phyloP scores from a whole-genome alignment of 176 grass and related monocot species.

The Olyra latifolia region DNA sequence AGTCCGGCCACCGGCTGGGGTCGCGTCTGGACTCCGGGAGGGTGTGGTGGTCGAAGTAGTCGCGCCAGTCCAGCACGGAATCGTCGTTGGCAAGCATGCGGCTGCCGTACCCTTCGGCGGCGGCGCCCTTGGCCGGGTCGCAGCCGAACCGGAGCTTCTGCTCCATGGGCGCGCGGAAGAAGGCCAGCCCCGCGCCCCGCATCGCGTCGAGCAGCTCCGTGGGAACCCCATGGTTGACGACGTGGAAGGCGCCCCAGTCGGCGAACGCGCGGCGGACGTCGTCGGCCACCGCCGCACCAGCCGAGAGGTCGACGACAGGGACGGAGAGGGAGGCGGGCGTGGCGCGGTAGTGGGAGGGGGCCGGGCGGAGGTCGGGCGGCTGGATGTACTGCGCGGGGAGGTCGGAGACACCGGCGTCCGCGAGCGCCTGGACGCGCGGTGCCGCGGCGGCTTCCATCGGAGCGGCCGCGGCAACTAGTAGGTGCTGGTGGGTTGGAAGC shows the following conservation, averaged over 20 bases:
- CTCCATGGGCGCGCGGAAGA: conserved; percentile 66
- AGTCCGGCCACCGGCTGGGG: conserved; percentile 74
- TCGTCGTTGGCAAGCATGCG: conserved; percentile 89
- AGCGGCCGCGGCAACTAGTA: no score
- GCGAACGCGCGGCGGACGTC: conserved; percentile 48
- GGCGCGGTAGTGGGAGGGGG: neutral
- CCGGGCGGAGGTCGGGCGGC: conserved; percentile 45
- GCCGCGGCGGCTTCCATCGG: conserved; percentile 53
- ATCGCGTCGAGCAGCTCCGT: conserved; percentile 55
- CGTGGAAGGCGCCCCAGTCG: conserved; percentile 82
- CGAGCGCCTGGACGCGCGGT: conserved; percentile 65
- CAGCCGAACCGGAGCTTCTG: conserved; percentile 73
- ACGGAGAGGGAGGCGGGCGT: conserved; percentile 1
- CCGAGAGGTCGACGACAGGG: conserved; percentile 61
- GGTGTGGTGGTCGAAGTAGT: conserved; percentile 95
- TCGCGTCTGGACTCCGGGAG: conserved; percentile 75
- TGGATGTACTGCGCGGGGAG: conserved; percentile 73
- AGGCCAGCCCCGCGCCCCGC: conserved; percentile 44
- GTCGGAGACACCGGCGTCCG: conserved; percentile 45
- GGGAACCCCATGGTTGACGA: conserved; percentile 55
- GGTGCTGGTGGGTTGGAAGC: no score
- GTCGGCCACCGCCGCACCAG: conserved; percentile 1
- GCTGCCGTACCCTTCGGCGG: conserved; percentile 81
- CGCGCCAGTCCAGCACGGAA: conserved; percentile 88
- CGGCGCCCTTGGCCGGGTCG: conserved; percentile 55